Conservation (phyloP, 2,329 filamentous ascomycete genomes). For the Xylariaceae sp. region DNA sequence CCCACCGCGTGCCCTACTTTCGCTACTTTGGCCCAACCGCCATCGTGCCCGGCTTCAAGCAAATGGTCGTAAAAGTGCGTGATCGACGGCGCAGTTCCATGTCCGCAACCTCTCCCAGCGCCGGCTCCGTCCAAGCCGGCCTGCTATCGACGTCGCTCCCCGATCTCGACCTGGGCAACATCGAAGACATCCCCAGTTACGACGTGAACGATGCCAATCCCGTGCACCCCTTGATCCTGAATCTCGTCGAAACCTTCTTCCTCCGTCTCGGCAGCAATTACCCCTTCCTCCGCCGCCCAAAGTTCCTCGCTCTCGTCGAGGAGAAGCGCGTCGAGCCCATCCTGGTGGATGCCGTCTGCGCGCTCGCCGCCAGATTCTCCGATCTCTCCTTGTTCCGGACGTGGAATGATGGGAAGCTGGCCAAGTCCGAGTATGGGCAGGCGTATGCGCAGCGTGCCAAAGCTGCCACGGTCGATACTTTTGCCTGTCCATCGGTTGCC, state of each 20-base stretch:
- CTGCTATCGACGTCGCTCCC: conserved; percentile 39
- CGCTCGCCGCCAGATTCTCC: conserved; percentile 75
- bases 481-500: conserved; percentile 74
- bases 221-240: conserved; percentile 68
- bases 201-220: conserved; percentile 65
- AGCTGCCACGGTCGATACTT: conserved; percentile 74
- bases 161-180: conserved; percentile 38
- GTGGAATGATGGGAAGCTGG: conserved; percentile 43
- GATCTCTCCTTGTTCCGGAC: conserved; percentile 50
- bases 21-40: conserved; percentile 86
- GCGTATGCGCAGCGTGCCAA: conserved; percentile 78
- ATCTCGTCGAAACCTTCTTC: conserved; percentile 77
- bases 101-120: conserved; percentile 47
- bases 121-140: conserved; percentile 31
- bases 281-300: conserved; percentile 68
- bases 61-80: conserved; percentile 77
- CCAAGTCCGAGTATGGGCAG: conserved; percentile 64
- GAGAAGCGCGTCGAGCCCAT: conserved; percentile 80
- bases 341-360: conserved; percentile 79
- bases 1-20: conserved; percentile 75
- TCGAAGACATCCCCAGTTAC: conserved; percentile 64
- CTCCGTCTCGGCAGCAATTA: conserved; percentile 77
- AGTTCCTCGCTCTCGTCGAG: conserved; percentile 68
- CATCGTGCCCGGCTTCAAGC: conserved; percentile 86
- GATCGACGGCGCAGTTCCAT: conserved; percentile 59